Conservation (phyloP, 2,329 filamentous ascomycete genomes). For the Fusarium brevicatenulatum region DNA sequence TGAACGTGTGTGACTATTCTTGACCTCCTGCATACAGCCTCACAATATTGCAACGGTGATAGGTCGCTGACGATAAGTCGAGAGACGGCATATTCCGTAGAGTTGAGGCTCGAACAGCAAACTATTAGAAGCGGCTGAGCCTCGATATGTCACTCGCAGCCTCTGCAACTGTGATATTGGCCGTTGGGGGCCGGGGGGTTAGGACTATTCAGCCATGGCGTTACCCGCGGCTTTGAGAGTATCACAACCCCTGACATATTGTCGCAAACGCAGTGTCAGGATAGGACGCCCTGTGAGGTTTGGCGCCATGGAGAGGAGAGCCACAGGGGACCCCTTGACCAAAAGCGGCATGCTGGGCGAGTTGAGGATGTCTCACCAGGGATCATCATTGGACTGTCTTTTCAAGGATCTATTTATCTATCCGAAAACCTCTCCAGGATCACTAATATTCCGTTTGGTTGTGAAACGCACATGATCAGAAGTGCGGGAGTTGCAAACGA, state of each 20-base stretch:
- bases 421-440: neutral
- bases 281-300: constrained; percentile 20
- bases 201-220: constrained; percentile 27
- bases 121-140: constrained; percentile 26
- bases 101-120: neutral
- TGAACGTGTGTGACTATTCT: constrained; percentile 27
- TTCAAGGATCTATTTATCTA: neutral
- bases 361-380: constrained; percentile 1
- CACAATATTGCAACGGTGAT: constrained; percentile 14
- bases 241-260: constrained; percentile 15
- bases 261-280: neutral
- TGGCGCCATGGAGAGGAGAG: constrained; percentile 10
- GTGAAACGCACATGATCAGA: constrained; percentile 19
- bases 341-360: constrained; percentile 29
- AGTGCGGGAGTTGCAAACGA: constrained; percentile 2
- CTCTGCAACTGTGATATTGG: constrained; percentile 9
- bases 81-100: constrained; percentile 11
- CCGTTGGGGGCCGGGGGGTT: neutral
- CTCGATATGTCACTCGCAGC: constrained; percentile 12
- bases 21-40: constrained; percentile 34
- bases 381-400: neutral
- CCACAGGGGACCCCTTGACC: constrained; percentile 2
- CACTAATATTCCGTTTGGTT: neutral
- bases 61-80: neutral
- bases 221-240: constrained; percentile 1